Evolutionary conservation across 2,329 filamentous ascomycete genomes (phyloP), one percentile per base, ranked within the genome.

Genomic region (Stagonosporopsis tanaceti): DNA sequence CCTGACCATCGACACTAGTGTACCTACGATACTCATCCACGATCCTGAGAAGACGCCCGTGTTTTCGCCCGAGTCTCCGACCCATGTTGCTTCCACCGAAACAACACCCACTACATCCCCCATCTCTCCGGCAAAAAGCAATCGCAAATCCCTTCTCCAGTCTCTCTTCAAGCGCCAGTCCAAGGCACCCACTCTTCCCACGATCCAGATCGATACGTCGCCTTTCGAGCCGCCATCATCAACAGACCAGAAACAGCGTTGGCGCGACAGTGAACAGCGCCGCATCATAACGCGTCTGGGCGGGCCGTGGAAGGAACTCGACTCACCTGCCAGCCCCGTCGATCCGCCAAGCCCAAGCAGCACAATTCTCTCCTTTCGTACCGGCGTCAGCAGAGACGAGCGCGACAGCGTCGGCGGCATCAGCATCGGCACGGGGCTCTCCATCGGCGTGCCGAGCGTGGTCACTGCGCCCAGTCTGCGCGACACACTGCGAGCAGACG

Each of bases 211-310:
- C 45, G 44, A 53, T 27, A 53, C 25, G 9, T 48, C 45, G 12
- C 48, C 54, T 5, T 27, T 53, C 48, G 42, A 54, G 25, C 50
- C 53, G 8, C 50, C 54, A 17, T 45, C 50, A 11, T 53, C 45
- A 1, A 27, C 48, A 11, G 57, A 61, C 15, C 64, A 59, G 27
- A 65, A 62, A 9, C 55, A 53, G 39, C 47, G 54, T 30, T 68
- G 65, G 65, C 64, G 65, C 45, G 54, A 60, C 39, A 64, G 60
- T n/a, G 63, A 69, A 51, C 60, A 67, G 48, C 42, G 46, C 32
- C 65, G 65, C 25, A 65, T 69, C 37, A 51, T 69, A 27, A 52
- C 56, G 12, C 64, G 65, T 11, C 46, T 69, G 1, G 66, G 66
- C 9, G 66, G 66, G 6, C 66, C 66, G 2, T 69, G 66, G 66